phyloP scores from a whole-genome alignment of 148 eudicot species.

The Spergularia bocconei region DNA sequence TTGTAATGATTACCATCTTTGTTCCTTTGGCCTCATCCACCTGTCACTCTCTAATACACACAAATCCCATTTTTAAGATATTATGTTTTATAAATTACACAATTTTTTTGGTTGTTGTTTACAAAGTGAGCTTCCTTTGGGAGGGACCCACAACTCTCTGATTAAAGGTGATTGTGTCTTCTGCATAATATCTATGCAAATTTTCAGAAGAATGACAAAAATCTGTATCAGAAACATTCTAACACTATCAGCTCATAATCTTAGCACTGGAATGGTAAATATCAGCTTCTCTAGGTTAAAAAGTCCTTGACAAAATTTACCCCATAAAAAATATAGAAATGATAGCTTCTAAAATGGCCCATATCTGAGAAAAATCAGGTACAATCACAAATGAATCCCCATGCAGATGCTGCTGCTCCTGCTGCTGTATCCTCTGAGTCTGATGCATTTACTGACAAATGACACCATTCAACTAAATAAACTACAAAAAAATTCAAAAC shows the following conservation, averaged over 20 bases:
- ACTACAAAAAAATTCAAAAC: background rate
- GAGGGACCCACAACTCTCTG: conserved; percentile 25
- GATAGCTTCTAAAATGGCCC: background rate
- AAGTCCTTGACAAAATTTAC: conserved; percentile 21
- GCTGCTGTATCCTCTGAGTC: background rate
- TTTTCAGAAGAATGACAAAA: conserved; percentile 14
- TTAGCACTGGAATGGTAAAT: conserved; percentile 23
- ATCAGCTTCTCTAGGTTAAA: conserved; percentile 1
- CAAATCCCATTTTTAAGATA: background rate
- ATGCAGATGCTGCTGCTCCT: background rate
- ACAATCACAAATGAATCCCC: conserved; percentile 21
- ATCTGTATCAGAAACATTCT: conserved; percentile 27
- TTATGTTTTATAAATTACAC: background rate
- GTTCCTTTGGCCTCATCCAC: conserved; percentile 48
- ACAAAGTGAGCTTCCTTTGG: conserved; percentile 13
- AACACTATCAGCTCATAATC: conserved; percentile 17
- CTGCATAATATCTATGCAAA: conserved; percentile 23
- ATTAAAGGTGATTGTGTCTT: conserved; percentile 24
- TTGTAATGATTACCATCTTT: conserved; percentile 52
- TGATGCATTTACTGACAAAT: too few relatives aligned
- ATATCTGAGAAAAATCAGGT: conserved; percentile 8
- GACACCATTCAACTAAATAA: background rate
- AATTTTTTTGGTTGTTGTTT: background rate
- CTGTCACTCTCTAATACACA: conserved; percentile 41
- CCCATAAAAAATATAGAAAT: background rate